Percentiles rank a stretch among this genome's conserved stretches.
Conservation (phyloP, 306 rosid species). For the Rosa lucieae region DNA sequence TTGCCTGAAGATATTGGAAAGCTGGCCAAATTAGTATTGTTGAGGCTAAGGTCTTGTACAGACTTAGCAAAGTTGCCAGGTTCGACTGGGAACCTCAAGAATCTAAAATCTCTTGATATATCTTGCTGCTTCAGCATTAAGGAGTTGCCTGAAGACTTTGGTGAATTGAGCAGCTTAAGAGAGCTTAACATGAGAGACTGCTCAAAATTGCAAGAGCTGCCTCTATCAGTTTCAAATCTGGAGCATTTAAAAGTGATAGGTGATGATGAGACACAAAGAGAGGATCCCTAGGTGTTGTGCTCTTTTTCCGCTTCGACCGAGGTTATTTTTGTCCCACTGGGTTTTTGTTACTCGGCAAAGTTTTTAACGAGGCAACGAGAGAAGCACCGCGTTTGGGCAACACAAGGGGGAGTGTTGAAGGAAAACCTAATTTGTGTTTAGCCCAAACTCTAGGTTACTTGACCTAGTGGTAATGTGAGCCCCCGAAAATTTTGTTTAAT, state of each 20-base stretch:
- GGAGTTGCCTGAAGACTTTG: constrained; percentile 46
- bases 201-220: constrained; percentile 36
- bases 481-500: too few relatives aligned
- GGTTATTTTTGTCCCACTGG: too few relatives aligned
- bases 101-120: constrained; percentile 43
- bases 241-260: constrained; percentile 36
- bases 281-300: too few relatives aligned
- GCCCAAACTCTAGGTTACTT: too few relatives aligned
- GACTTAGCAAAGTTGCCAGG: constrained; percentile 40
- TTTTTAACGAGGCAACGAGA: too few relatives aligned
- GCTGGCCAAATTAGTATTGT: constrained; percentile 39
- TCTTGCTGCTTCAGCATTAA: constrained; percentile 45
- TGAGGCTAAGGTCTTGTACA: constrained; percentile 54
- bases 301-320: too few relatives aligned
- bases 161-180: constrained; percentile 30
- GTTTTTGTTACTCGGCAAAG: too few relatives aligned
- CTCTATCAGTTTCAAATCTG: constrained; percentile 38
- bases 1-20: constrained; percentile 43
- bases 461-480: too few relatives aligned
- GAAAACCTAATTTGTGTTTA: too few relatives aligned
- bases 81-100: constrained; percentile 26
- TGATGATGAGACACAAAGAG: constrained; percentile 41
- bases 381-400: too few relatives aligned
- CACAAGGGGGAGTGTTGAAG: too few relatives aligned
- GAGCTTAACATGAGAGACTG: constrained; percentile 42